phyloP scores from a whole-genome alignment of 2,329 filamentous ascomycete genomes.

The Colletotrichum salicis region DNA sequence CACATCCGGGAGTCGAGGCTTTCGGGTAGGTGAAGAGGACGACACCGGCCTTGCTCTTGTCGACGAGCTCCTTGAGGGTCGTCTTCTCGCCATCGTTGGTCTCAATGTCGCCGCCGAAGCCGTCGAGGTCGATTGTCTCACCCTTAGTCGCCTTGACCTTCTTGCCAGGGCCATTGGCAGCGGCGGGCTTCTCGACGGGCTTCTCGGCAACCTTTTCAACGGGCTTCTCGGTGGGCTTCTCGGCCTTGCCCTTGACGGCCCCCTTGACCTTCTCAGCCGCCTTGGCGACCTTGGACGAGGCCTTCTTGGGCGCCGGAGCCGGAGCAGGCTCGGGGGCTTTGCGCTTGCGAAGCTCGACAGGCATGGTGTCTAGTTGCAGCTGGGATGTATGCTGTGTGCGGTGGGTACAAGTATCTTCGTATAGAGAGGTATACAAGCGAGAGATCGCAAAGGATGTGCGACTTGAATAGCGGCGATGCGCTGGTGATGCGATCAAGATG shows the following conservation, averaged over 20 bases:
- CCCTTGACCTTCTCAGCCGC: slow-evolving; percentile 49
- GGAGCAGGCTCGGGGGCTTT: slow-evolving; percentile 63
- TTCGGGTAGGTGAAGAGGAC: slow-evolving; percentile 96
- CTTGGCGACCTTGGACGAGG: slow-evolving; percentile 53
- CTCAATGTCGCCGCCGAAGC: slow-evolving; percentile 78
- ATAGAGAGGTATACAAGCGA: neutral
- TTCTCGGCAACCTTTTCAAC: slow-evolving; percentile 47
- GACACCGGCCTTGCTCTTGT: slow-evolving; percentile 85
- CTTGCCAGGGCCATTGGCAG: slow-evolving; percentile 48
- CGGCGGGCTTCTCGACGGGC: slow-evolving; percentile 43
- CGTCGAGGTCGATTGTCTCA: slow-evolving; percentile 65
- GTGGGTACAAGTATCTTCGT: slow-evolving; percentile 3
- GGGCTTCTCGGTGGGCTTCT: slow-evolving; percentile 44
- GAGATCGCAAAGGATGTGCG: slow-evolving; percentile 20
- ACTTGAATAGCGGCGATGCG: slow-evolving; percentile 13
- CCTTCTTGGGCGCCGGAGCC: slow-evolving; percentile 56
- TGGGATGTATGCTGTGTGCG: neutral
- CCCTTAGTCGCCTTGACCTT: slow-evolving; percentile 61
- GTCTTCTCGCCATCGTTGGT: slow-evolving; percentile 86
- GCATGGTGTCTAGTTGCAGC: slow-evolving; percentile 53
- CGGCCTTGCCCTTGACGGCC: slow-evolving; percentile 40
- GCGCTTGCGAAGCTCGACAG: slow-evolving; percentile 70
- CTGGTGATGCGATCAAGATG: slow-evolving; percentile 27
- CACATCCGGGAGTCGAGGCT: slow-evolving; percentile 94
- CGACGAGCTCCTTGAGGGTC: slow-evolving; percentile 81